These are phyloP conservation scores for Calonectria naviculata DNA, from an alignment of 2,329 filamentous ascomycete species.

Conservation along the genomic window DNA sequence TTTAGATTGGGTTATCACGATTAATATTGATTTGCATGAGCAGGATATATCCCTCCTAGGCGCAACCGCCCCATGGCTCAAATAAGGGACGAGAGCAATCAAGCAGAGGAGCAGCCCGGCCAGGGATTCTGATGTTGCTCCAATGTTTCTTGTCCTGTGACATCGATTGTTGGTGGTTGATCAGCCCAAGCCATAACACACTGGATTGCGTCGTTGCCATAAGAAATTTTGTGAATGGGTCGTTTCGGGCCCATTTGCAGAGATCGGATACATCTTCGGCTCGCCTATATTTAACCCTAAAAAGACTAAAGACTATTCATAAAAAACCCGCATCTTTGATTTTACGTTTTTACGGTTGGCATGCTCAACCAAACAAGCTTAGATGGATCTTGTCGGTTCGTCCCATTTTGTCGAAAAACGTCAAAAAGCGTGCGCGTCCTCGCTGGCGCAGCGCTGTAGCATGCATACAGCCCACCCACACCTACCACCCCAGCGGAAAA, in stretches of 20 bases:
- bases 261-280: neutral
- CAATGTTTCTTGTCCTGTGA: neutral
- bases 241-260: neutral
- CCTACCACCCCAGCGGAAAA: neutral
- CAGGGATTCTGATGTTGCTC: neutral
- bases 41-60: neutral
- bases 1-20: slow-evolving; percentile 14
- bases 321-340: neutral
- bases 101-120: neutral
- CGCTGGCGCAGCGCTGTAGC: neutral
- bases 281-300: slow-evolving; percentile 6
- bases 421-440: neutral
- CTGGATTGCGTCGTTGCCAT: neutral
- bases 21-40: neutral
- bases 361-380: neutral
- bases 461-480: neutral
- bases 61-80: neutral
- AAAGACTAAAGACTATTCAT: neutral
- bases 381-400: neutral
- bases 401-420: neutral
- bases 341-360: neutral
- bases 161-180: neutral
- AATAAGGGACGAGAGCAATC: neutral
- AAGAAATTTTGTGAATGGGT: neutral
- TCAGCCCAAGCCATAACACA: neutral